Evolutionary conservation across 495 filamentous ascomycete genomes (phyloP), one percentile per base, ranked within the genome.

Genomic region (Echria macrotheca): DNA sequence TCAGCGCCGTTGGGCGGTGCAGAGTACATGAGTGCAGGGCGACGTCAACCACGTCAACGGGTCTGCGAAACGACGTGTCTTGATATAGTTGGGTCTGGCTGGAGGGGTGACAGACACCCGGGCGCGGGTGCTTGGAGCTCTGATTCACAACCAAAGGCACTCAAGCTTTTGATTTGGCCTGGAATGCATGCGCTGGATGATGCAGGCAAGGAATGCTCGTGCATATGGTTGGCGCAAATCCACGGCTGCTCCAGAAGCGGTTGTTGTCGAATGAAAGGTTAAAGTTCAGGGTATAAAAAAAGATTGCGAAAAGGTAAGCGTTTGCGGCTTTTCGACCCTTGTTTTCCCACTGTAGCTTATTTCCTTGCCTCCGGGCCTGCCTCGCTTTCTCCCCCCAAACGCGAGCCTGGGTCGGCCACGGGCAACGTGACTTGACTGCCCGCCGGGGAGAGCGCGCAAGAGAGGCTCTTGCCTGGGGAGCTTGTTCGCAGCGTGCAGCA

Each of bases 21-120:
- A 68, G 73, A 69, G 71, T 76, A 76, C 73, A 76, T 76, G 67
- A 69, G 71, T 54, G 57, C 56, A 60, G 37, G 62, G 56, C 64
- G 63, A 67, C 62, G 60, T 59, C 55, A 56, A 67, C 56, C 64
- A 64, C 64, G 63, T 61, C 60, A 58, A 64, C 61, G 59, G 61
- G 58, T 68, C 63, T 71, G 69, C 69, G 70, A 69, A 73, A 69
- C 71, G 69, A 75, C 70, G 73, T 76, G 71, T 76, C 72, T 72
- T 73, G 73, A 76, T 74, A 72, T 72, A 72, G 73, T 74, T 76
- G 72, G 71, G 66, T 59, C 73, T n/a, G n/a, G 64, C 55, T 55
- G 49, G 59, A 57, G 64, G 64, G 61, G 61, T 50, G 49, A 57
- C 56, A 48, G 45, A 22, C 33, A 21, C 32, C 21, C 32, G 26